A percentile compares a stretch with the other conserved stretches of the same genome.
These are phyloP conservation scores for Chlamydomonas reinhardtii DNA, from an alignment of 163 green algal genomes.

Conservation along the genomic window DNA sequence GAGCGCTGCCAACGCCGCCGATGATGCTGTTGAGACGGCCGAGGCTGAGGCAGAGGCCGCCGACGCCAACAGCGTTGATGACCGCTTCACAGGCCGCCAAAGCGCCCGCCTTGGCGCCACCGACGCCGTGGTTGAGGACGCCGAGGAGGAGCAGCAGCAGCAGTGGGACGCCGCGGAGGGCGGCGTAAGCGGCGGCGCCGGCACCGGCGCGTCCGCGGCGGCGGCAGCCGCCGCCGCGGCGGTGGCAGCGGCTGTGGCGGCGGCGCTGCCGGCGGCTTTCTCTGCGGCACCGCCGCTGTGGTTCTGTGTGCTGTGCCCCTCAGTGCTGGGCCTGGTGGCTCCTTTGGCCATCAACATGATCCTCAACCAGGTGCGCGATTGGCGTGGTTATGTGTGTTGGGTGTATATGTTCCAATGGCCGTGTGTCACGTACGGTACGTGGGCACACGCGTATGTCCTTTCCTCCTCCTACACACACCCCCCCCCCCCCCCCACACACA, in stretches of 20 bases:
- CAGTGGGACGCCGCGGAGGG: neutral
- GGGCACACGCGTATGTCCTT: no score
- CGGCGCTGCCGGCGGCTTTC: conserved; percentile 43
- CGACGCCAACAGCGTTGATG: neutral
- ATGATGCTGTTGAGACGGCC: no score
- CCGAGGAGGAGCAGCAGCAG: neutral
- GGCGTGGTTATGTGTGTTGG: neutral
- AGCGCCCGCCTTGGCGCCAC: no score
- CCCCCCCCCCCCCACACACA: no score
- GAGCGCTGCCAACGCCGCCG: no score
- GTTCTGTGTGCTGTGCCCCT: conserved; percentile 80
- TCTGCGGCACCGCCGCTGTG: conserved; percentile 29
- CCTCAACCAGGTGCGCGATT: conserved; percentile 50
- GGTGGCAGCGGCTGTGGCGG: conserved; percentile 23
- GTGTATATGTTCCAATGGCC: neutral
- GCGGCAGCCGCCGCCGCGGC: neutral
- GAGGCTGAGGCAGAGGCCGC: neutral
- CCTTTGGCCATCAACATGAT: conserved; percentile 76
- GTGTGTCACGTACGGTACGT: no score
- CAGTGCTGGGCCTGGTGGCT: conserved; percentile 72
- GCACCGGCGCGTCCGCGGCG: no score
- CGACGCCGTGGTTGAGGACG: neutral
- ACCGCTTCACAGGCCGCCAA: neutral
- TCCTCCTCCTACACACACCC: no score
- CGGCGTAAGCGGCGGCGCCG: no score